These are phyloP conservation scores for Lactifluus hygrophoroides DNA, from an alignment of 768 basidiomycete genomes.

Conservation along the genomic window DNA sequence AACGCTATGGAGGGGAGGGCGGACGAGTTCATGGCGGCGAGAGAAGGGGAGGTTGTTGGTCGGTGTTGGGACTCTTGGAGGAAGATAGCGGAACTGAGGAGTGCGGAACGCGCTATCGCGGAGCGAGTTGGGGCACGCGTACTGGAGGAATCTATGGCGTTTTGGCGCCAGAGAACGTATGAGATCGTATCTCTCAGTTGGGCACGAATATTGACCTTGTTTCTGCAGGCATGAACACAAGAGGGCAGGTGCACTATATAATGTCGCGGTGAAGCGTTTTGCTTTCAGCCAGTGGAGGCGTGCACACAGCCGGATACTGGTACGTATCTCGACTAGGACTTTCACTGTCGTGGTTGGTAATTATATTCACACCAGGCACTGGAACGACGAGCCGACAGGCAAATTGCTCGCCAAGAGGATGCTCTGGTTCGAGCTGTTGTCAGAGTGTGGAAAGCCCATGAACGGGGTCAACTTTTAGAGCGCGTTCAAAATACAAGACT, in stretches of 20 bases:
- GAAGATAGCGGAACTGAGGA: conserved; percentile 34
- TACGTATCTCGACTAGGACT: conserved; percentile 27
- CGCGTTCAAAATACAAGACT: conserved; percentile 41
- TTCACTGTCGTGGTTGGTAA: not conserved
- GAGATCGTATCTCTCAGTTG: conserved; percentile 21
- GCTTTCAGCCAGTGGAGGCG: conserved; percentile 49
- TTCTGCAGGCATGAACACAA: conserved; percentile 36
- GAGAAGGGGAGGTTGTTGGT: conserved; percentile 31
- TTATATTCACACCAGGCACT: conserved; percentile 35
- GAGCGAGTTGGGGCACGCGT: conserved; percentile 42
- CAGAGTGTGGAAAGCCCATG: conserved; percentile 61
- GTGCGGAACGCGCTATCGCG: conserved; percentile 37
- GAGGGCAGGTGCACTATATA: conserved; percentile 37
- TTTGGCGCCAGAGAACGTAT: conserved; percentile 54
- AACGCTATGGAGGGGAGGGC: conserved; percentile 41
- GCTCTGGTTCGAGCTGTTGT: conserved; percentile 49
- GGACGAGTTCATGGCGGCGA: conserved; percentile 31
- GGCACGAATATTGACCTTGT: not conserved
- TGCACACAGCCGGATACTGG: conserved; percentile 41
- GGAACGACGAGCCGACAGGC: conserved; percentile 48
- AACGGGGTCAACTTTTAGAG: conserved; percentile 50
- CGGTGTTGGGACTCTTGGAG: conserved; percentile 55
- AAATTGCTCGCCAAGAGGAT: conserved; percentile 47
- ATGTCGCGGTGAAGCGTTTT: conserved; percentile 36
- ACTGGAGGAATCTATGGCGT: conserved; percentile 37